phyloP scores from a whole-genome alignment of 768 basidiomycete genomes.

The Xerocomellus amylosporus region DNA sequence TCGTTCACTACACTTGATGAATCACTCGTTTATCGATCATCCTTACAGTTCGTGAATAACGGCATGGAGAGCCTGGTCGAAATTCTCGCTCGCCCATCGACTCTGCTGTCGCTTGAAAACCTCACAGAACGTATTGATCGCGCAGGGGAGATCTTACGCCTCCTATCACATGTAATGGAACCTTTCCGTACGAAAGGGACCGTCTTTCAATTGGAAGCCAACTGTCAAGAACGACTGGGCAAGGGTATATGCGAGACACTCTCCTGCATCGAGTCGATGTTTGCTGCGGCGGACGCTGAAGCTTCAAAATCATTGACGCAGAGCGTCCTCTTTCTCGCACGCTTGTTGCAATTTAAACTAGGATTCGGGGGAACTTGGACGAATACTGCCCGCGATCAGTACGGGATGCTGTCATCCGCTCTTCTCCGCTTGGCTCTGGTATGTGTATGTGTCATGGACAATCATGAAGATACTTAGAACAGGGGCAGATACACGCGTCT shows the following conservation, averaged over 20 bases:
- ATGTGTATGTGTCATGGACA: constrained; percentile 26
- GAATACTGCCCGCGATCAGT: constrained; percentile 43
- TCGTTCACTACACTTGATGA: neutral
- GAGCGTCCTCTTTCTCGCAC: constrained; percentile 54
- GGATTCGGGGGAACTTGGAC: constrained; percentile 64
- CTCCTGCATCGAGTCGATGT: constrained; percentile 36
- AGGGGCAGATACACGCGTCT: constrained; percentile 50
- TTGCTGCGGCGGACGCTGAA: constrained; percentile 25
- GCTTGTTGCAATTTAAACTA: constrained; percentile 70
- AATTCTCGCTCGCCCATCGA: constrained; percentile 41
- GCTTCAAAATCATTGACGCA: constrained; percentile 34
- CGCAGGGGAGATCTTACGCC: constrained; percentile 65
- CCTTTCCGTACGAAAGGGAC: constrained; percentile 54
- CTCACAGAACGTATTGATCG: constrained; percentile 45
- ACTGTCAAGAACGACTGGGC: constrained; percentile 55
- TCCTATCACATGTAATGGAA: constrained; percentile 65
- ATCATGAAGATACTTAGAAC: neutral
- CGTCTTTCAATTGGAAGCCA: constrained; percentile 46
- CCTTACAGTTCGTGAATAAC: constrained; percentile 65
- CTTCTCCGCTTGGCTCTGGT: constrained; percentile 56
- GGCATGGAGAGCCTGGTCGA: constrained; percentile 65
- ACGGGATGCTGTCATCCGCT: constrained; percentile 38
- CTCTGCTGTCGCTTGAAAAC: constrained; percentile 25
- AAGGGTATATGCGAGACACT: constrained; percentile 48
- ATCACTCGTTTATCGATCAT: neutral